Conservation (phyloP, 1,284 basidiomycete genomes). For the Sanghuangporus baumii region DNA sequence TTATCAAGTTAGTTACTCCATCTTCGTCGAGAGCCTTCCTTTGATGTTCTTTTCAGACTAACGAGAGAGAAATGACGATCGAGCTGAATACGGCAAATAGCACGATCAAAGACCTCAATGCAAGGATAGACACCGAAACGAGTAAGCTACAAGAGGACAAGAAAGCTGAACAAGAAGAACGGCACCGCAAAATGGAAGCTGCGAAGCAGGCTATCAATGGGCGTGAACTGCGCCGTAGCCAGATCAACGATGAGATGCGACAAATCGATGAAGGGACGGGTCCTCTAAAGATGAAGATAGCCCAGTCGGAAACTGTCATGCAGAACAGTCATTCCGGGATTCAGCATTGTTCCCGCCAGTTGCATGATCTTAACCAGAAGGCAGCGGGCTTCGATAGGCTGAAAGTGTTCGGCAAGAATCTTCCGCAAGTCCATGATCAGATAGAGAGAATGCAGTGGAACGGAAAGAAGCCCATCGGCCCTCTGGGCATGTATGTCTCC, state of each 20-base stretch:
- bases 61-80: constrained; percentile 42
- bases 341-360: constrained; percentile 30
- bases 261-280: constrained; percentile 27
- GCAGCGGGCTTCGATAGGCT: constrained; percentile 43
- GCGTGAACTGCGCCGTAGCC: constrained; percentile 24
- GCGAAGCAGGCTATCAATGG: constrained; percentile 42
- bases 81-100: constrained; percentile 35
- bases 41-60: constrained; percentile 31
- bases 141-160: constrained; percentile 50
- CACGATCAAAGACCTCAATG: constrained; percentile 44
- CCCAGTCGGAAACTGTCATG: constrained; percentile 29
- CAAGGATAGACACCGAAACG: constrained; percentile 52
- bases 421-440: constrained; percentile 51
- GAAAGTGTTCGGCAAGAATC: constrained; percentile 59
- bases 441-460: constrained; percentile 60
- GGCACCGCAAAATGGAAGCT: constrained; percentile 16
- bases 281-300: constrained; percentile 17
- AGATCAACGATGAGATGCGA: constrained; percentile 29
- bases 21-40: constrained; percentile 7
- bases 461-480: constrained; percentile 76
- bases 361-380: constrained; percentile 39
- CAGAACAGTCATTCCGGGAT: constrained; percentile 34
- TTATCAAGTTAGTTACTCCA: constrained; percentile 36
- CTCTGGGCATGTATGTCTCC: constrained; percentile 78
- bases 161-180: constrained; percentile 55